phyloP scores from a whole-genome alignment of 2,329 filamentous ascomycete genomes.

The Atkinsonella texensis region DNA sequence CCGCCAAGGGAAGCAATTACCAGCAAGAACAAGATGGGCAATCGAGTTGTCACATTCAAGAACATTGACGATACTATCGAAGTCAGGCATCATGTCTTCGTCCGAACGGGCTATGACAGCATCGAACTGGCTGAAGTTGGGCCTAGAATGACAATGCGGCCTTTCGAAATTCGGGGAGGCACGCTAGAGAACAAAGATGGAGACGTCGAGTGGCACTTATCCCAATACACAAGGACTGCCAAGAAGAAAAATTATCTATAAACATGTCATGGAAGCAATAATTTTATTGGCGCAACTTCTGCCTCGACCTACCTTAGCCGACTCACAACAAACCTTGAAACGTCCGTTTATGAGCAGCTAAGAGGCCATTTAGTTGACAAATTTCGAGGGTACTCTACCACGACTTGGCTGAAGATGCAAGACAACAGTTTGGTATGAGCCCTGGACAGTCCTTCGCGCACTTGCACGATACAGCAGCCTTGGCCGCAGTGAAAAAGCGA shows the following conservation, averaged over 20 bases:
- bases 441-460: no score
- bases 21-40: conserved; percentile 64
- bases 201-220: conserved; percentile 92
- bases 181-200: conserved; percentile 91
- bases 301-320: no score
- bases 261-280: not conserved
- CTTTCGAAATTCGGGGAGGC: conserved; percentile 85
- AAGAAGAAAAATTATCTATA: conserved; percentile 61
- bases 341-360: not conserved
- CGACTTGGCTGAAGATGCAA: no score
- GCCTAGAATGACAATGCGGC: conserved; percentile 91
- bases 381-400: no score
- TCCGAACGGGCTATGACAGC: conserved; percentile 79
- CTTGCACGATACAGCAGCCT: no score
- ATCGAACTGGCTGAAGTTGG: conserved; percentile 85
- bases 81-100: conserved; percentile 73
- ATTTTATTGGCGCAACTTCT: no score
- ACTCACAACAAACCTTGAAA: not conserved
- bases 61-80: conserved; percentile 92
- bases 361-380: no score
- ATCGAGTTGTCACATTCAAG: conserved; percentile 82
- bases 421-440: no score
- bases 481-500: no score
- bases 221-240: conserved; percentile 86
- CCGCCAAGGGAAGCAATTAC: conserved; percentile 73